phyloP scores from a whole-genome alignment of 306 rosid genomes.

The Begonia masoniana region DNA sequence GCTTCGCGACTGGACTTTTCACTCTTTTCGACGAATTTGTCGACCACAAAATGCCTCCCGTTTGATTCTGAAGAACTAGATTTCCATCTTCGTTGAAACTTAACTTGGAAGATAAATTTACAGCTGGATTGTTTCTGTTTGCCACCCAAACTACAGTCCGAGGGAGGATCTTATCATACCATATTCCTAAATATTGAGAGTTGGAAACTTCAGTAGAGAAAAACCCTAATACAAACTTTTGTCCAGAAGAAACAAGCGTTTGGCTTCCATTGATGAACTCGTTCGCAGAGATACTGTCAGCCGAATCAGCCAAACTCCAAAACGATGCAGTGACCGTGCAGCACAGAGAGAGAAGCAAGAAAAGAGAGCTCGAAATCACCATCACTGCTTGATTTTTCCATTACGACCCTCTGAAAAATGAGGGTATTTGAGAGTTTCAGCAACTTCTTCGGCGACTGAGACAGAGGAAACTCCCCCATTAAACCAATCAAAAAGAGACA shows the following conservation, averaged over 20 bases:
- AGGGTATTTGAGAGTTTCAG: background rate
- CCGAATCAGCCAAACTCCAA: slow-evolving; percentile 9
- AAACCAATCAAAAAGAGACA: background rate
- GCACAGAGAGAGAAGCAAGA: slow-evolving; percentile 13
- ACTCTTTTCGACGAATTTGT: slow-evolving; percentile 16
- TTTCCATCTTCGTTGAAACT: slow-evolving; percentile 21
- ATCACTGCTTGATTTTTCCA: slow-evolving; percentile 1
- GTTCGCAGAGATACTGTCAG: slow-evolving; percentile 16
- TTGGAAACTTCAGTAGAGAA: slow-evolving; percentile 25
- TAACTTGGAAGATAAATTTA: slow-evolving; percentile 12
- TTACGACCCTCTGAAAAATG: background rate
- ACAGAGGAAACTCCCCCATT: background rate
- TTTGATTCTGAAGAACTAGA: slow-evolving; percentile 20
- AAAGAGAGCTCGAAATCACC: slow-evolving; percentile 18
- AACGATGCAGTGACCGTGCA: slow-evolving; percentile 11
- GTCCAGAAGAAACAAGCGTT: slow-evolving; percentile 24
- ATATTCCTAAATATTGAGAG: slow-evolving; percentile 28
- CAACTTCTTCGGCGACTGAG: background rate
- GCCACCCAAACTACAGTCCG: slow-evolving; percentile 34
- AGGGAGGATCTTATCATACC: slow-evolving; percentile 22
- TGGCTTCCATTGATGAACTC: slow-evolving; percentile 22
- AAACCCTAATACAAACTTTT: slow-evolving; percentile 36
- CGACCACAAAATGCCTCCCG: slow-evolving; percentile 17
- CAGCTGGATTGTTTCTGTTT: slow-evolving; percentile 26
- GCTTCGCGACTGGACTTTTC: slow-evolving; percentile 14